These are phyloP conservation scores for Ustilago loliicola DNA, from an alignment of 1,284 basidiomycete species.

Conservation along the genomic window DNA sequence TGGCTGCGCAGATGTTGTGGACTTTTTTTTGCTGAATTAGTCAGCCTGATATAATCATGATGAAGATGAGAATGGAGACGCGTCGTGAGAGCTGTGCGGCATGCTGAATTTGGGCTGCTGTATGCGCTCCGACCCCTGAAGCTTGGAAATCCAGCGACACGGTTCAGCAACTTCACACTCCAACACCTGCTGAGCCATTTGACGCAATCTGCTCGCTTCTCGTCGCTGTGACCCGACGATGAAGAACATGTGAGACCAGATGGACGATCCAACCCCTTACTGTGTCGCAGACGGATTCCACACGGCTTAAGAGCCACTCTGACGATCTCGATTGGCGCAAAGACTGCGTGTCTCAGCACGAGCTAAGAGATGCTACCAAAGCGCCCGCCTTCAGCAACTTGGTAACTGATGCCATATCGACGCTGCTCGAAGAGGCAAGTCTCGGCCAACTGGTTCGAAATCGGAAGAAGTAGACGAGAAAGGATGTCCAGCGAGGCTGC, in stretches of 20 bases:
- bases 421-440: background rate
- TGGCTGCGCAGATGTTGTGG: too few species aligned
- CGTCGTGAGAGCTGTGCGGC: background rate
- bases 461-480: background rate
- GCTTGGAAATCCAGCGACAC: conserved; percentile 8
- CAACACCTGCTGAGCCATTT: background rate
- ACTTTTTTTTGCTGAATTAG: background rate
- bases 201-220: background rate
- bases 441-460: background rate
- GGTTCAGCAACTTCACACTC: background rate
- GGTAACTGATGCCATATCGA: background rate
- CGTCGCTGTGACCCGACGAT: conserved; percentile 2
- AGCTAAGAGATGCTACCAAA: too few species aligned
- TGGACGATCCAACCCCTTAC: conserved; percentile 34
- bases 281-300: conserved; percentile 8
- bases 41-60: conserved; percentile 1
- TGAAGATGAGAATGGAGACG: conserved; percentile 6
- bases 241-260: background rate
- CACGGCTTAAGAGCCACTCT: background rate
- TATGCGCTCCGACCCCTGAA: conserved; percentile 40
- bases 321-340: background rate
- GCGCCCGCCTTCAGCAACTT: too few species aligned
- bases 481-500: background rate
- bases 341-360: background rate
- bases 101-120: conserved; percentile 8